A percentile compares a stretch with the other conserved stretches of the same genome.
phyloP scores from a whole-genome alignment of 495 filamentous ascomycete genomes.

The Talaromyces nanjingensis region DNA sequence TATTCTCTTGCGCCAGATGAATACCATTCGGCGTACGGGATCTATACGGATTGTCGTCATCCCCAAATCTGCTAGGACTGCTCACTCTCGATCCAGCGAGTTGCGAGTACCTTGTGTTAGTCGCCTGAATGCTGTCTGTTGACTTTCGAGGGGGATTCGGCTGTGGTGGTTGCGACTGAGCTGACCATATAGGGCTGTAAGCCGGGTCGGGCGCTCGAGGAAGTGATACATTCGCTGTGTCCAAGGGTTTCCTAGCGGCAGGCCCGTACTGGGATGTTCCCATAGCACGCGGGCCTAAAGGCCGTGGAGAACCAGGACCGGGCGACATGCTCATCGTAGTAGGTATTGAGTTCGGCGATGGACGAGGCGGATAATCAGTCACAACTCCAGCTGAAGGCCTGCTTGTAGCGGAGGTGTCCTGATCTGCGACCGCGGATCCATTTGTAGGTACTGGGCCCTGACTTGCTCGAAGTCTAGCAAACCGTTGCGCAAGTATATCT shows the following conservation, averaged over 20 bases:
- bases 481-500: slow-evolving; percentile 38
- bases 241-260: slow-evolving; percentile 49
- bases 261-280: slow-evolving; percentile 36
- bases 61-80: slow-evolving; percentile 28
- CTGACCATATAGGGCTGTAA: slow-evolving; percentile 62
- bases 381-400: slow-evolving; percentile 27
- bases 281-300: slow-evolving; percentile 51
- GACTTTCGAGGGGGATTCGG: slow-evolving; percentile 45
- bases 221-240: slow-evolving; percentile 47
- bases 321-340: slow-evolving; percentile 15
- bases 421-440: slow-evolving; percentile 4
- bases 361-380: slow-evolving; percentile 24
- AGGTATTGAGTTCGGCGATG: slow-evolving; percentile 16
- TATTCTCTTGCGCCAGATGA: slow-evolving; percentile 22
- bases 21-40: slow-evolving; percentile 38
- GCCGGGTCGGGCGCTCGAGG: slow-evolving; percentile 78
- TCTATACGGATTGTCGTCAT: slow-evolving; percentile 37
- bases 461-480: slow-evolving; percentile 34
- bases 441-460: slow-evolving; percentile 11
- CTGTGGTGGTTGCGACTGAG: slow-evolving; percentile 31
- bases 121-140: slow-evolving; percentile 31
- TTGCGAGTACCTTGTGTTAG: slow-evolving; percentile 32
- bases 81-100: slow-evolving; percentile 29
- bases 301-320: slow-evolving; percentile 27
- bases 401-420: slow-evolving; percentile 25